Conservation (phyloP, 139 green algal species). For the Zygnema circumcarinatum region DNA sequence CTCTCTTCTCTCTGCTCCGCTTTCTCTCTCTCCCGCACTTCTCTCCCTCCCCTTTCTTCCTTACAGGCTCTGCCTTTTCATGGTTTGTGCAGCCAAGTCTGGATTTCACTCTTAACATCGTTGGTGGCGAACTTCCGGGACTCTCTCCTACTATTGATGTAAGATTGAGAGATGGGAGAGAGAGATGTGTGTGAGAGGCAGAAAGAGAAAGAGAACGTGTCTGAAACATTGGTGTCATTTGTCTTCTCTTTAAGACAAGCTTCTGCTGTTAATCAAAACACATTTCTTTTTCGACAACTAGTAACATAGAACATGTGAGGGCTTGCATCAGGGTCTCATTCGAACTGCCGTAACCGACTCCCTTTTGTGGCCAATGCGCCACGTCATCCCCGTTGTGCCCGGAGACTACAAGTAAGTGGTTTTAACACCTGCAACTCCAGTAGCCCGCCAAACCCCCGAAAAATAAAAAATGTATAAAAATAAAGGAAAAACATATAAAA, state of each 20-base stretch:
- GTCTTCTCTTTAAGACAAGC: not conserved
- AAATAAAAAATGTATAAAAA: no score
- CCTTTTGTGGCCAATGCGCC: constrained; percentile 34
- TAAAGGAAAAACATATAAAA: no score
- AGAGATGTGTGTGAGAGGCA: not conserved
- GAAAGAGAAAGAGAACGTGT: not conserved
- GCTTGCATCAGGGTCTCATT: constrained; percentile 30
- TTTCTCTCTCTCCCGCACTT: no score
- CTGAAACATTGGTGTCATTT: not conserved
- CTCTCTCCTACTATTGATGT: constrained; percentile 48
- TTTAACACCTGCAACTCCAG: no score
- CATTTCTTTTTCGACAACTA: no score
- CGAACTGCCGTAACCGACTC: constrained; percentile 42
- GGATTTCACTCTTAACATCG: constrained; percentile 59
- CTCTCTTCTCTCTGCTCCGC: no score
- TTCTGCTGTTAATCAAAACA: no score
- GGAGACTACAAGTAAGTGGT: constrained; percentile 57
- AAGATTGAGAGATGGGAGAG: constrained; percentile 23
- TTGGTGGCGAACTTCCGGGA: constrained; percentile 57
- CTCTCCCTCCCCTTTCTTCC: no score
- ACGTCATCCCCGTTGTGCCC: constrained; percentile 49
- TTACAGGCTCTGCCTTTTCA: no score
- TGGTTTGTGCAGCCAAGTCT: constrained; percentile 48
- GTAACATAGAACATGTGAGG: no score
- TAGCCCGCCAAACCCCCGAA: no score